Evolutionary conservation across 140 eudicot species (phyloP).

Genomic region (Anethum foeniculum): DNA sequence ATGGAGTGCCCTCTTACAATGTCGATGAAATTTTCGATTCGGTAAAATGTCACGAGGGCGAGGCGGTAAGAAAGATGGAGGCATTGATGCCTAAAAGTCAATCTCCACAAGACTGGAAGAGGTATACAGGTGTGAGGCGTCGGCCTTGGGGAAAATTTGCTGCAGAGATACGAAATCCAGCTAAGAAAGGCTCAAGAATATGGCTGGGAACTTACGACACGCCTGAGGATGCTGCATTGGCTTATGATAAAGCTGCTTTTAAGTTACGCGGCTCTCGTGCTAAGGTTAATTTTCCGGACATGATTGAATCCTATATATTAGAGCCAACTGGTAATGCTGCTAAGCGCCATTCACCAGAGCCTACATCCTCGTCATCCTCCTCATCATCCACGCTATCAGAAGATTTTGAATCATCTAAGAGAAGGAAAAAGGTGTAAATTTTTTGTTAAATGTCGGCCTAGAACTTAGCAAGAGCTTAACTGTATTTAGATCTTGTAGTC

Average conservation of each 20-base stretch:
- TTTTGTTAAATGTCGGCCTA: no score
- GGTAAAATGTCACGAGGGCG: background rate
- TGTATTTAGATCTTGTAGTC: no score
- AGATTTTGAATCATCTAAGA: background rate
- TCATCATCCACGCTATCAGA: background rate
- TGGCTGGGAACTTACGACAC: background rate
- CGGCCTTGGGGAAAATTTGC: slow-evolving; percentile 1
- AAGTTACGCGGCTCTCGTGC: background rate
- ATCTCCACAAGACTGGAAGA: background rate
- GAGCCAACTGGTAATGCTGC: background rate
- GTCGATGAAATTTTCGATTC: background rate
- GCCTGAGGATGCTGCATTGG: slow-evolving; percentile 2
- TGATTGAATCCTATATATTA: background rate
- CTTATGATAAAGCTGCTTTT: background rate
- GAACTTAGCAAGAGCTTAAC: no score
- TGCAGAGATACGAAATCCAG: background rate
- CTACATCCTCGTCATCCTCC: background rate
- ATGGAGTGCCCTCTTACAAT: background rate
- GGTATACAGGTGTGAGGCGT: background rate
- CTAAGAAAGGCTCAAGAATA: background rate
- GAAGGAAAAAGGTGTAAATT: background rate
- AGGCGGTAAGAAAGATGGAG: background rate
- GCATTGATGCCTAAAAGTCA: background rate
- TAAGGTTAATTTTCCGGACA: background rate
- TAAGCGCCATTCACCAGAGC: background rate